A percentile compares a stretch with the other conserved stretches of the same genome.
These are phyloP conservation scores for Monosporascus sp. DNA, from an alignment of 2,329 filamentous ascomycete genomes.

Conservation along the genomic window DNA sequence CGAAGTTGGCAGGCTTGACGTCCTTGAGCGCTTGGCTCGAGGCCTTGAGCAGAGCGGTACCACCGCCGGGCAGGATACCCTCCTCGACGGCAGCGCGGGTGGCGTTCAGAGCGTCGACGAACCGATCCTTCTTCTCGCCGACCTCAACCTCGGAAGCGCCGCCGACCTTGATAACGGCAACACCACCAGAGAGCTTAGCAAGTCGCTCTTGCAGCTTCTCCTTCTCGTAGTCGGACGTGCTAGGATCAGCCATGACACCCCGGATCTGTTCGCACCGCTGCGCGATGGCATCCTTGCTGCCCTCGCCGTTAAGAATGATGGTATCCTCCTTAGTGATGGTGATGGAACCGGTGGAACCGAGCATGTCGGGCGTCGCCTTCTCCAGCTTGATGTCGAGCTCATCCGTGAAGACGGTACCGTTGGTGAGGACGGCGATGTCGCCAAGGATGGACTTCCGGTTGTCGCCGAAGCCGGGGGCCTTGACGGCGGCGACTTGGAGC, in stretches of 20 bases:
- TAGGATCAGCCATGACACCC: conserved; percentile 88
- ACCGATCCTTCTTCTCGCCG: conserved; percentile 99
- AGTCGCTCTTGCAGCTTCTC: conserved; percentile 99
- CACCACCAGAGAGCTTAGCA: conserved; percentile 97
- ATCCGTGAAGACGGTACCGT: conserved; percentile 95
- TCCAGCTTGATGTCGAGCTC: conserved; percentile 99
- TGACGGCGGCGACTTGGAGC: conserved; percentile 96
- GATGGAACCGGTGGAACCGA: conserved; percentile 95
- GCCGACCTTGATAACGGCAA: conserved; percentile 98
- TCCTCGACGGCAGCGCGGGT: conserved; percentile 98
- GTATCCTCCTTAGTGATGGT: conserved; percentile 99
- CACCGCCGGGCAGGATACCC: conserved; percentile 97
- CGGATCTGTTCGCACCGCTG: conserved; percentile 99
- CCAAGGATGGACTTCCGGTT: conserved; percentile 99
- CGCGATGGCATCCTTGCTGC: conserved; percentile 85
- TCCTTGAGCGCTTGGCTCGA: conserved; percentile 78
- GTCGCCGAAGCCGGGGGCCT: conserved; percentile 98
- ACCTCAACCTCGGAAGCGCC: conserved; percentile 98
- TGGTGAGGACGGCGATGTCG: conserved; percentile 91
- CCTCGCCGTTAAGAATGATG: conserved; percentile 95
- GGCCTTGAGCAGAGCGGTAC: conserved; percentile 96
- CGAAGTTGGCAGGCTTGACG: conserved; percentile 90
- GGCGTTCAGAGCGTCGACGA: conserved; percentile 96
- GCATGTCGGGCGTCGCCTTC: conserved; percentile 93
- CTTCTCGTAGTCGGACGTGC: conserved; percentile 98